phyloP scores from a whole-genome alignment of 2,329 filamentous ascomycete genomes.

The Phyllachora maydis region DNA sequence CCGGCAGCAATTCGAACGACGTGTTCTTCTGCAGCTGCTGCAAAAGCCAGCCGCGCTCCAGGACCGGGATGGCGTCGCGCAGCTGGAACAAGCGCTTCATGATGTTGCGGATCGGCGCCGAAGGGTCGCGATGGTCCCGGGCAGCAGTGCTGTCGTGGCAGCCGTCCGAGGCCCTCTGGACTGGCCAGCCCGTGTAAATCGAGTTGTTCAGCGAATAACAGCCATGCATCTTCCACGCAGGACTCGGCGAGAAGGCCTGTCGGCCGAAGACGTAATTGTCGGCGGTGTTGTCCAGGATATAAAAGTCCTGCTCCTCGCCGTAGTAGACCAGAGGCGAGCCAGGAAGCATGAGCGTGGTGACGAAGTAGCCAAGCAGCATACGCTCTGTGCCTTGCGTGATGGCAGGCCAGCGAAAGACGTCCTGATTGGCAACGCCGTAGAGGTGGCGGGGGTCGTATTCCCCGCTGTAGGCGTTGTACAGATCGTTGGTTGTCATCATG shows the following conservation, averaged over 20 bases:
- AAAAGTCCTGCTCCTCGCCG: slow-evolving; percentile 47
- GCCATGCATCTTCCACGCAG: slow-evolving; percentile 43
- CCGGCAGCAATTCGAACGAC: slow-evolving; percentile 24
- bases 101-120: slow-evolving; percentile 37
- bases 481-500: slow-evolving; percentile 35
- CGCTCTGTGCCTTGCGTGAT: slow-evolving; percentile 33
- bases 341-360: slow-evolving; percentile 28
- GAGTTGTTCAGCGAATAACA: slow-evolving; percentile 35
- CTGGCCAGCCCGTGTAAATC: slow-evolving; percentile 35
- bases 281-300: slow-evolving; percentile 41
- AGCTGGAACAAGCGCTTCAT: slow-evolving; percentile 41
- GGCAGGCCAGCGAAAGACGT: slow-evolving; percentile 43
- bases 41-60: slow-evolving; percentile 37
- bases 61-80: slow-evolving; percentile 28
- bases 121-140: slow-evolving; percentile 40
- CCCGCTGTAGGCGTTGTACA: slow-evolving; percentile 37
- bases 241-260: slow-evolving; percentile 37
- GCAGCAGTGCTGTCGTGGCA: slow-evolving; percentile 28
- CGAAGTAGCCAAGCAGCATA: slow-evolving; percentile 33
- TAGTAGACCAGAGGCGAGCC: slow-evolving; percentile 24
- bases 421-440: slow-evolving; percentile 44
- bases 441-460: slow-evolving; percentile 42
- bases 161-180: slow-evolving; percentile 27
- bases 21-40: slow-evolving; percentile 35
- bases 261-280: slow-evolving; percentile 45